Evolutionary conservation across 2,329 filamentous ascomycete genomes (phyloP).

Genomic region (Paecilomyces fulvus): DNA sequence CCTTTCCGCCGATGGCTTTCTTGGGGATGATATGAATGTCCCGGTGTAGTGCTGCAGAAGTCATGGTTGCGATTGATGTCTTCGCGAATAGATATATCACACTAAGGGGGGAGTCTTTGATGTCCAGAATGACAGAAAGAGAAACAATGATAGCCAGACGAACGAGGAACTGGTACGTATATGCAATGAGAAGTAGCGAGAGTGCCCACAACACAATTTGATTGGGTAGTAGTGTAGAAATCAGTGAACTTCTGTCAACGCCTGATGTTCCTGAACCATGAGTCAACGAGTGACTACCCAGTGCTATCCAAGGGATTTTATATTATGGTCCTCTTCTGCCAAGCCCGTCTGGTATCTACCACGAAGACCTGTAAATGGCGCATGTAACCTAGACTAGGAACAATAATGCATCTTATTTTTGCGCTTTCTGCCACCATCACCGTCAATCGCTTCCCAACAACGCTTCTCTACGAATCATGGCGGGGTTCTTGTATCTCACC

Average conservation of each 20-base stretch:
- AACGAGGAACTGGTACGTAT: too few relatives aligned
- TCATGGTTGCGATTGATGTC: neutral
- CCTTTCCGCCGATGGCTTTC: constrained; percentile 41
- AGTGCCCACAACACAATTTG: too few relatives aligned
- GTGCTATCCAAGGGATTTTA: neutral
- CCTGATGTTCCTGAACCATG: too few relatives aligned
- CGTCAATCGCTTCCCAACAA: neutral
- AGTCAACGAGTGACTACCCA: too few relatives aligned
- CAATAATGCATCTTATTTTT: too few relatives aligned
- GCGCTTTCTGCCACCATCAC: neutral
- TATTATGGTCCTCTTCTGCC: neutral
- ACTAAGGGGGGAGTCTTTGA: too few relatives aligned
- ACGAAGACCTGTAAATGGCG: neutral
- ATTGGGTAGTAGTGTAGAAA: too few relatives aligned
- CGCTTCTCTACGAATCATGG: neutral
- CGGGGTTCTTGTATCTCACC: neutral
- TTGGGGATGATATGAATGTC: constrained; percentile 40
- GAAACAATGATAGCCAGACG: too few relatives aligned
- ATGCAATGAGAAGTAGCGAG: too few relatives aligned
- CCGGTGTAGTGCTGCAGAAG: constrained; percentile 38
- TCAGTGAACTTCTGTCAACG: neutral
- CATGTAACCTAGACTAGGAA: neutral
- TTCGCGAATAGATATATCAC: neutral
- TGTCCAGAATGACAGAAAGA: too few relatives aligned
- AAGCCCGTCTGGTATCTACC: neutral